Evolutionary conservation across 2,329 filamentous ascomycete species (phyloP).

Genomic region (Sarocladium oryzae): DNA sequence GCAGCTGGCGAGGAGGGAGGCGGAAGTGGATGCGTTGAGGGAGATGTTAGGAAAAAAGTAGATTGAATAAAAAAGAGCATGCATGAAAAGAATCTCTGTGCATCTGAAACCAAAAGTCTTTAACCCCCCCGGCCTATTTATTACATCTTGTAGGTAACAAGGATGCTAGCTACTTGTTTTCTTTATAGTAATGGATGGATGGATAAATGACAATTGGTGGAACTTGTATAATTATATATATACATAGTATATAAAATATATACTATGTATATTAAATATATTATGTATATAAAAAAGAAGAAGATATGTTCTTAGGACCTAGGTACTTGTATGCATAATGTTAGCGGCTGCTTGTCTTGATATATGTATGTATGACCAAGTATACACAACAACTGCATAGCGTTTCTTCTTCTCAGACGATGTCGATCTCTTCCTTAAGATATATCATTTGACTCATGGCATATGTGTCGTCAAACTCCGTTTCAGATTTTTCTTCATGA

Average conservation of each 20-base stretch:
- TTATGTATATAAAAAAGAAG: no score
- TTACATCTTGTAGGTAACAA: no score
- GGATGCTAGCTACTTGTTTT: no score
- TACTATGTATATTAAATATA: no score
- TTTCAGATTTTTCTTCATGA: conserved; percentile 16
- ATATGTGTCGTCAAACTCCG: conserved; percentile 17
- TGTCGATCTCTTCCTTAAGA: conserved; percentile 20
- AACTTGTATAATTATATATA: no score
- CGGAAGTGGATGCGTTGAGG: conserved; percentile 55
- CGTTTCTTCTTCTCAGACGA: conserved; percentile 20
- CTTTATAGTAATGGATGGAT: no score
- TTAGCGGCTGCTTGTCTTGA: not conserved
- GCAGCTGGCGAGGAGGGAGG: conserved; percentile 57
- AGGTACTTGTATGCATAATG: not conserved
- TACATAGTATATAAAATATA: no score
- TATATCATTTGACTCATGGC: conserved; percentile 18
- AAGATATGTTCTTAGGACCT: no score
- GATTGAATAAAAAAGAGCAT: not conserved
- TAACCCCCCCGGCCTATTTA: no score
- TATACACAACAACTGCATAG: not conserved
- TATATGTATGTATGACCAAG: not conserved
- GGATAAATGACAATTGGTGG: no score
- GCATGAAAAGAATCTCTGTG: no score
- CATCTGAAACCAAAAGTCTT: no score
- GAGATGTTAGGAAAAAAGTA: conserved; percentile 36